A percentile compares a stretch with the other conserved stretches of the same genome.
Conservation (phyloP, 164 flowering plant species). For the Vitis rotundifolia region DNA sequence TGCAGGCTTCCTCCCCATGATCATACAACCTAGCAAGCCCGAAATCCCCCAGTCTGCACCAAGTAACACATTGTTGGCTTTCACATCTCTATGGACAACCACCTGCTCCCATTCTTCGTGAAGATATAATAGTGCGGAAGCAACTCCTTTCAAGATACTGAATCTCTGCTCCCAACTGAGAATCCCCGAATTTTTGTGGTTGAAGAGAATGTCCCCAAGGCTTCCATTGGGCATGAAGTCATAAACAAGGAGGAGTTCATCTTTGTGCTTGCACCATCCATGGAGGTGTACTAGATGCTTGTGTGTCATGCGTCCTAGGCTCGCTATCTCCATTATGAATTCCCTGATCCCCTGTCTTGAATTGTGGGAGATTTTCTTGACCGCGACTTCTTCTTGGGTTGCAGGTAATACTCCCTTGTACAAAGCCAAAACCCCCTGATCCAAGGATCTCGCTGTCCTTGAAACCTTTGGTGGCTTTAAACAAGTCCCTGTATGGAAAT, state of each 20-base stretch:
- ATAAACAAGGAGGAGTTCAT: slow-evolving; percentile 53
- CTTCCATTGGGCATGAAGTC: slow-evolving; percentile 65
- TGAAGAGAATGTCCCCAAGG: slow-evolving; percentile 35
- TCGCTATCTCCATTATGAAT: no score
- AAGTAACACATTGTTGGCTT: neutral
- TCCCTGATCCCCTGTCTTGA: no score
- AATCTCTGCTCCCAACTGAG: slow-evolving; percentile 16
- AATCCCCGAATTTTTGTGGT: neutral
- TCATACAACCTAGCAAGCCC: slow-evolving; percentile 4
- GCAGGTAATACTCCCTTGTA: no score
- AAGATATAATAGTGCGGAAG: slow-evolving; percentile 1
- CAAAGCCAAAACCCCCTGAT: no score
- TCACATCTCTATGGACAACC: slow-evolving; percentile 1
- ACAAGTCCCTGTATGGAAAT: no score
- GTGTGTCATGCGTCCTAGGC: no score
- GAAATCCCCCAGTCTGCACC: slow-evolving; percentile 1
- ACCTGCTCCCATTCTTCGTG: slow-evolving; percentile 7
- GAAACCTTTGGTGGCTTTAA: no score
- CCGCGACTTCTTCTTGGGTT: no score
- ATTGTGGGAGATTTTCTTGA: no score
- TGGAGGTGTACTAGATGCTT: no score
- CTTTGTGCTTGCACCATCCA: slow-evolving; percentile 17
- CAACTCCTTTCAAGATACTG: slow-evolving; percentile 17
- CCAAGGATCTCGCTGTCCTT: no score
- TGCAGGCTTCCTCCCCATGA: neutral